phyloP scores from a whole-genome alignment of 2,329 filamentous ascomycete species.

The Leptographium radiaticola region DNA sequence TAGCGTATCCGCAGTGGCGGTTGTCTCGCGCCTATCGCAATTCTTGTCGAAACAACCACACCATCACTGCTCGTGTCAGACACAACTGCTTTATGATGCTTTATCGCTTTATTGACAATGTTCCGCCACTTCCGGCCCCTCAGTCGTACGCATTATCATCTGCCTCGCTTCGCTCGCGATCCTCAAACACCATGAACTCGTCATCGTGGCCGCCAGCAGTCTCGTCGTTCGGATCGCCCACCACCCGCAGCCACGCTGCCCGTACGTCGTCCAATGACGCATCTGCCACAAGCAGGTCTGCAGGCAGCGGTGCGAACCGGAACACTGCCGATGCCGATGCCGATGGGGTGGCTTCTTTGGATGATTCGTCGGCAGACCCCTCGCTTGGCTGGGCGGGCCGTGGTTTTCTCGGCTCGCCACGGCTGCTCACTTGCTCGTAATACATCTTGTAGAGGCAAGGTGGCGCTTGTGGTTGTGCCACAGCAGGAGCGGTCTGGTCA shows the following conservation, averaged over 20 bases:
- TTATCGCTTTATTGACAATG: background rate
- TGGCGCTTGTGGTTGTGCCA: background rate
- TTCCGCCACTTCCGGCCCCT: background rate
- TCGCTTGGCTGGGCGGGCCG: constrained; percentile 16
- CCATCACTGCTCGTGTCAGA: too few species aligned
- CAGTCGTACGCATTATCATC: constrained; percentile 29
- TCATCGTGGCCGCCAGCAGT: constrained; percentile 7
- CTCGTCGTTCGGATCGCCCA: constrained; percentile 24
- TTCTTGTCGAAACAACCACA: too few species aligned
- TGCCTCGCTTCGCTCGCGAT: constrained; percentile 49
- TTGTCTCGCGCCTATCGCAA: too few species aligned
- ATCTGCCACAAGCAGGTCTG: constrained; percentile 67
- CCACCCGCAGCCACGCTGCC: constrained; percentile 54
- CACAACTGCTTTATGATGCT: too few species aligned
- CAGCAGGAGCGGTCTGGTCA: constrained; percentile 19
- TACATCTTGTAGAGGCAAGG: constrained; percentile 36
- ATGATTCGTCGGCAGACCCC: constrained; percentile 11
- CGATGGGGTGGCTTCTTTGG: too few species aligned
- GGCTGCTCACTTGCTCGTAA: constrained; percentile 37
- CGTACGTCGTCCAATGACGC: constrained; percentile 51
- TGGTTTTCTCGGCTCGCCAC: constrained; percentile 5
- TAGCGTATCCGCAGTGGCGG: too few species aligned
- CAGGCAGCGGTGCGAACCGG: constrained; percentile 42
- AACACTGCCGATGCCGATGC: constrained; percentile 21
- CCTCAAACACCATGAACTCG: constrained; percentile 66